Percentiles rank a stretch among this genome's conserved stretches.
Evolutionary conservation across 2,329 filamentous ascomycete genomes (phyloP).

Genomic region (Microcyclospora tardicrescens): DNA sequence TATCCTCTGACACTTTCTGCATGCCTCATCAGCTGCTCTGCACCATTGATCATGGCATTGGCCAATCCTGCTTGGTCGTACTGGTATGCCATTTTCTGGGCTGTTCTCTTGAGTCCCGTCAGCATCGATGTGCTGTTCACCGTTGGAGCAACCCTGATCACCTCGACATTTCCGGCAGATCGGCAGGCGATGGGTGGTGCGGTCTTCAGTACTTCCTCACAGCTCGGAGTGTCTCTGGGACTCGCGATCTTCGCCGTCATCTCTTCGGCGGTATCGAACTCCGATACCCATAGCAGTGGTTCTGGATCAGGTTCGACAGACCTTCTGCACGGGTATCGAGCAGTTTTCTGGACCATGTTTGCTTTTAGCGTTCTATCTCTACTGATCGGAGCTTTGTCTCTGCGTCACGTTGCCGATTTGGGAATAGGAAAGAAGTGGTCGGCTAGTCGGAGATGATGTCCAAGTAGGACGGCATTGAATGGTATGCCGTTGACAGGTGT

Average conservation of each 20-base stretch:
- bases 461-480: too few species aligned
- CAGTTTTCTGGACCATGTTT: slow-evolving; percentile 29
- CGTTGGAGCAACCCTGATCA: slow-evolving; percentile 31
- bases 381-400: too few species aligned
- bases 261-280: slow-evolving; percentile 15
- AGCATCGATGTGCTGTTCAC: slow-evolving; percentile 25
- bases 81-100: slow-evolving; percentile 25
- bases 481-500: too few species aligned
- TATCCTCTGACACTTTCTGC: background rate
- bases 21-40: slow-evolving; percentile 14
- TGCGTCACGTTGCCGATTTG: too few species aligned
- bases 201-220: slow-evolving; percentile 33
- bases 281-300: too few species aligned
- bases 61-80: slow-evolving; percentile 35
- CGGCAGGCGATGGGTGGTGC: slow-evolving; percentile 33
- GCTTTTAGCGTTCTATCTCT: slow-evolving; percentile 5
- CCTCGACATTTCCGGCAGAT: slow-evolving; percentile 26
- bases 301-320: slow-evolving; percentile 6
- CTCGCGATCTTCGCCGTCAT: slow-evolving; percentile 25
- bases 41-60: slow-evolving; percentile 36
- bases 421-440: too few species aligned
- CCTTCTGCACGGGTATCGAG: slow-evolving; percentile 27
- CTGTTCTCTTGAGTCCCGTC: slow-evolving; percentile 3
- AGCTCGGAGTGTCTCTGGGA: slow-evolving; percentile 30
- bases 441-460: too few species aligned